Percentiles rank a stretch among this genome's conserved stretches.
These are phyloP conservation scores for Orbilia brochopaga DNA, from an alignment of 2,329 filamentous ascomycete species.

Conservation along the genomic window DNA sequence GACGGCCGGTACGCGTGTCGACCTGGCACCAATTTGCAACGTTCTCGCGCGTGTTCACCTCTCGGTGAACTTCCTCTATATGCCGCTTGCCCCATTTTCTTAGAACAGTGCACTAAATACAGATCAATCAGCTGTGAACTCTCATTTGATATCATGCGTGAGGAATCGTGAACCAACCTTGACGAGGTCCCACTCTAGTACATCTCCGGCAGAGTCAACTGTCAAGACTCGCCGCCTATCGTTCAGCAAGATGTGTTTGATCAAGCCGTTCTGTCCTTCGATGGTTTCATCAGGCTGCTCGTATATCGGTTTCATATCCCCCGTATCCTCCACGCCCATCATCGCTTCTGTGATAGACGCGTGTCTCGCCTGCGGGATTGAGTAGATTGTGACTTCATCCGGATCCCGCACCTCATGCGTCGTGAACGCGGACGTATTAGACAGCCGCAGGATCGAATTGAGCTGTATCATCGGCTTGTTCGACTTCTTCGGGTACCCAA, in stretches of 20 bases:
- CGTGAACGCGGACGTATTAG: conserved; percentile 77
- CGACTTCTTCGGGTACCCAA: conserved; percentile 63
- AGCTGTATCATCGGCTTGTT: conserved; percentile 66
- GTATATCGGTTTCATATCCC: conserved; percentile 68
- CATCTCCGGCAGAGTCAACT: conserved; percentile 91
- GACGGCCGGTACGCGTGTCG: conserved; percentile 86
- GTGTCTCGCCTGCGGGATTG: conserved; percentile 63
- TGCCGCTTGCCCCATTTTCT: conserved; percentile 93
- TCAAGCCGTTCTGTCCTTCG: conserved; percentile 90
- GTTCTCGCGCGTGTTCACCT: conserved; percentile 85
- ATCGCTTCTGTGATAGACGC: conserved; percentile 63
- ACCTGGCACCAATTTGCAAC: conserved; percentile 97
- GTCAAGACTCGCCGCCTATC: conserved; percentile 88
- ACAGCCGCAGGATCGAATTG: conserved; percentile 79
- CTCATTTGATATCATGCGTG: not conserved
- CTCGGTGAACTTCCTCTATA: conserved; percentile 85
- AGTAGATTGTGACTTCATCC: conserved; percentile 65
- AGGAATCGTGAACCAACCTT: conserved; percentile 64
- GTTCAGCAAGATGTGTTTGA: conserved; percentile 91
- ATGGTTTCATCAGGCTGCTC: conserved; percentile 78
- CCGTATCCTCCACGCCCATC: conserved; percentile 62
- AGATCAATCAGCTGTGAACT: conserved; percentile 51
- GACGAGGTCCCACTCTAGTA: conserved; percentile 91
- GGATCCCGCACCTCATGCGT: conserved; percentile 62
- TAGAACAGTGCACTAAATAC: conserved; percentile 75